A percentile compares a stretch with the other conserved stretches of the same genome.
Conservation (phyloP, 1,284 basidiomycete species). For the Grifola frondosa region DNA sequence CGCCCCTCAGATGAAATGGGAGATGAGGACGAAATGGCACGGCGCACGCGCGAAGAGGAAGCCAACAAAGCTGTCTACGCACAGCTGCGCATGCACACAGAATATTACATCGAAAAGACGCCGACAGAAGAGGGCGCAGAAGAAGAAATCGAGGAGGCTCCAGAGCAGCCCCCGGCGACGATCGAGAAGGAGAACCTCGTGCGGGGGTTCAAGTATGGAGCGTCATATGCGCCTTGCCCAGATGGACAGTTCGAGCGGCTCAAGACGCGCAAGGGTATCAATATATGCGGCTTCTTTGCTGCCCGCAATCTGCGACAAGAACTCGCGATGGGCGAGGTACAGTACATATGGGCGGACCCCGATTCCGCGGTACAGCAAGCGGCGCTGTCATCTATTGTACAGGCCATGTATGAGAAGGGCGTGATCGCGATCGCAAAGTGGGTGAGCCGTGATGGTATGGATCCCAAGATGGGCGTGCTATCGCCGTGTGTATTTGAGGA, state of each 20-base stretch:
- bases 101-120: slow-evolving; percentile 53
- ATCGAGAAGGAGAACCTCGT: slow-evolving; percentile 75
- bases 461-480: slow-evolving; percentile 85
- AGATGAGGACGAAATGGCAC: slow-evolving; percentile 29
- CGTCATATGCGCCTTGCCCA: slow-evolving; percentile 83
- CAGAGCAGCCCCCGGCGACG: slow-evolving; percentile 19
- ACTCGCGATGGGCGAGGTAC: slow-evolving; percentile 82
- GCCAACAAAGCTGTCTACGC: slow-evolving; percentile 44
- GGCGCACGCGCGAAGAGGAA: slow-evolving; percentile 29
- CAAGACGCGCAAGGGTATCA: slow-evolving; percentile 78
- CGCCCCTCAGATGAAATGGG: slow-evolving; percentile 30
- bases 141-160: slow-evolving; percentile 24
- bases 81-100: slow-evolving; percentile 56
- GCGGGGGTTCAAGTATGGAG: slow-evolving; percentile 90
- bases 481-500: slow-evolving; percentile 61
- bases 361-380: slow-evolving; percentile 72
- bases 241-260: slow-evolving; percentile 76
- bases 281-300: slow-evolving; percentile 84
- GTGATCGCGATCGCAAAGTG: slow-evolving; percentile 77
- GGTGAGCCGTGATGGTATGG: slow-evolving; percentile 70
- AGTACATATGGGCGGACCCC: slow-evolving; percentile 84
- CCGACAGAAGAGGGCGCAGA: slow-evolving; percentile 31
- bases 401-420: slow-evolving; percentile 62
- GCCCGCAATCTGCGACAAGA: slow-evolving; percentile 73
- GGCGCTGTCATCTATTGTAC: slow-evolving; percentile 81